A percentile compares a stretch with the other conserved stretches of the same genome.
Evolutionary conservation across 371 early-diverging fungal species (phyloP).

Genomic region (Syncephalastrum monosporum): DNA sequence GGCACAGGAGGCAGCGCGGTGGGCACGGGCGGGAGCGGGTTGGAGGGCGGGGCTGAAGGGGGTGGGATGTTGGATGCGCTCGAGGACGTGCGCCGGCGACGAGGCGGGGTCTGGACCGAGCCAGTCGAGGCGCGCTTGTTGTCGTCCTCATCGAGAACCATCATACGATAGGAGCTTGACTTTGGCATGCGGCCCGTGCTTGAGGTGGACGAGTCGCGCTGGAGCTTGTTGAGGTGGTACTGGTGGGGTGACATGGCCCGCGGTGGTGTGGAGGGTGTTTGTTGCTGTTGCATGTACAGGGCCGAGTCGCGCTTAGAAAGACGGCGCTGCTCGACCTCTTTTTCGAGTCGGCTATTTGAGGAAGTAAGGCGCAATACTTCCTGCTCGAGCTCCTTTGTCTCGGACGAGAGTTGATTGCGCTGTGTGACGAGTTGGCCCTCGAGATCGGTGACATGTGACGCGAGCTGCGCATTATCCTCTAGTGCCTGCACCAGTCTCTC

Average conservation of each 20-base stretch:
- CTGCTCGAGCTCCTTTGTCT: constrained; percentile 41
- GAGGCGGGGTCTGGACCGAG: constrained; percentile 21
- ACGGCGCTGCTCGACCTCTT: constrained; percentile 38
- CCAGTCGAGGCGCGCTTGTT: constrained; percentile 17
- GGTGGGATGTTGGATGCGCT: constrained; percentile 26
- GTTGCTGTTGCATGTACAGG: background rate
- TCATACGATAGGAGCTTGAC: constrained; percentile 23
- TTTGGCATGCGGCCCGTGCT: constrained; percentile 26
- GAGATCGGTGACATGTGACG: constrained; percentile 32
- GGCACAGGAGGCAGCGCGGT: constrained; percentile 16
- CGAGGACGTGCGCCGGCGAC: constrained; percentile 3
- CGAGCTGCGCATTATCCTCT: constrained; percentile 40
- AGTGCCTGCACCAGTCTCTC: constrained; percentile 20
- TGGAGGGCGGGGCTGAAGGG: constrained; percentile 47
- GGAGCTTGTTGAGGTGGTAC: constrained; percentile 22
- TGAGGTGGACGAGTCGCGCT: constrained; percentile 25
- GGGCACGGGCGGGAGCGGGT: constrained; percentile 51
- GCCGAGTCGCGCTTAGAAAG: background rate
- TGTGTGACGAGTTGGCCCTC: constrained; percentile 39
- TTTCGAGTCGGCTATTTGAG: constrained; percentile 44
- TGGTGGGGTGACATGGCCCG: constrained; percentile 27
- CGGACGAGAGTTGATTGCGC: constrained; percentile 29
- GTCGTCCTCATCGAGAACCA: no score
- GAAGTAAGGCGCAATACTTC: constrained; percentile 40
- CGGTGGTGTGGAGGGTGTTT: constrained; percentile 29